Evolutionary conservation across 2,329 filamentous ascomycete species (phyloP).

Genomic region (Erysiphe pulchra): DNA sequence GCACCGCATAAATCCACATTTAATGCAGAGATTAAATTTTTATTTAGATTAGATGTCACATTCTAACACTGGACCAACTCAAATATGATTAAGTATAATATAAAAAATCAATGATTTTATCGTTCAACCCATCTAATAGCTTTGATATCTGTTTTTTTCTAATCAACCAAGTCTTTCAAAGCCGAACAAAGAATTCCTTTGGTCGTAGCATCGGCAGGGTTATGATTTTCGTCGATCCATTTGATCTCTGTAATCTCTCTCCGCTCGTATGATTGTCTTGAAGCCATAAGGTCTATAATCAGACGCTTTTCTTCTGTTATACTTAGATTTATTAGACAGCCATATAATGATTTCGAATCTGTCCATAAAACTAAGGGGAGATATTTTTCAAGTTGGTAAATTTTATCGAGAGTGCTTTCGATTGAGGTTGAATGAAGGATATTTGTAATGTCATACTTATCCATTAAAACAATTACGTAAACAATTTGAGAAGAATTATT

Average conservation of each 20-base stretch:
- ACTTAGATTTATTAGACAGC: not conserved
- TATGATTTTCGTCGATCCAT: not conserved
- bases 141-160: not conserved
- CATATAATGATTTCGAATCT: not conserved
- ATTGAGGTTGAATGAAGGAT: not conserved
- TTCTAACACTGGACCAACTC: too few species aligned
- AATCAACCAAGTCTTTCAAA: not conserved
- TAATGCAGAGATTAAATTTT: too few species aligned
- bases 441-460: not conserved
- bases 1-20: too few species aligned
- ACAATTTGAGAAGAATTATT: constrained; percentile 1
- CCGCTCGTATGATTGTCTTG: not conserved
- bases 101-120: too few species aligned
- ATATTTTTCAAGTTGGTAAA: not conserved
- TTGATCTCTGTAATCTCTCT: too few species aligned
- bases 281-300: not conserved
- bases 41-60: too few species aligned
- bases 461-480: constrained; percentile 1
- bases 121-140: not conserved
- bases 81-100: too few species aligned
- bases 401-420: too few species aligned
- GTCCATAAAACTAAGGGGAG: not conserved
- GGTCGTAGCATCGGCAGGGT: not conserved
- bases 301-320: not conserved
- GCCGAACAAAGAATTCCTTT: not conserved